Percentiles rank a stretch among this genome's conserved stretches.
These are phyloP conservation scores for Plectosphaerella cucumerina DNA, from an alignment of 2,329 filamentous ascomycete species.

Conservation along the genomic window DNA sequence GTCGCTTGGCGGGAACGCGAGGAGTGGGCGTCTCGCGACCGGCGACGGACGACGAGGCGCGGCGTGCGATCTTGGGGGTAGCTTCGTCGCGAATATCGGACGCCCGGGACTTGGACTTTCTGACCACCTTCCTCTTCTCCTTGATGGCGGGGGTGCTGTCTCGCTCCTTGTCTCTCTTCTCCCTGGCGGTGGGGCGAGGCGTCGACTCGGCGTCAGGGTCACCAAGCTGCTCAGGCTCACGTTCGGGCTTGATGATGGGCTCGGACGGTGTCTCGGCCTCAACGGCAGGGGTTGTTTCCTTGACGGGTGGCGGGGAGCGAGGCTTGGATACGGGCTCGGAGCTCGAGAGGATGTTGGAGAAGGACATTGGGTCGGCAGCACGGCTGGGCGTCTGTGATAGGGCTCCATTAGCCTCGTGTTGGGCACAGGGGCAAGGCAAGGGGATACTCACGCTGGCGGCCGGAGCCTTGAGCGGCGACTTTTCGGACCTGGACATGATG, in stretches of 20 bases:
- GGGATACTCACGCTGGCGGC: slow-evolving; percentile 29
- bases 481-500: slow-evolving; percentile 31
- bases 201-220: slow-evolving; percentile 7
- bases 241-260: slow-evolving; percentile 28
- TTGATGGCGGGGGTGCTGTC: slow-evolving; percentile 9
- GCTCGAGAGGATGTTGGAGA: slow-evolving; percentile 88
- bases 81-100: slow-evolving; percentile 47
- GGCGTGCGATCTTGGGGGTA: slow-evolving; percentile 43
- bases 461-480: slow-evolving; percentile 34
- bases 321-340: slow-evolving; percentile 58
- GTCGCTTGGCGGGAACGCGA: slow-evolving; percentile 51
- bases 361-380: slow-evolving; percentile 85
- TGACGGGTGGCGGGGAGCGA: slow-evolving; percentile 28
- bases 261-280: slow-evolving; percentile 16
- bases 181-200: slow-evolving; percentile 3
- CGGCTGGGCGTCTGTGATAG: slow-evolving; percentile 40
- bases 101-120: slow-evolving; percentile 45
- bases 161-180: slow-evolving; percentile 11
- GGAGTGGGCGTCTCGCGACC: slow-evolving; percentile 34
- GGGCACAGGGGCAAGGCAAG: too few relatives aligned
- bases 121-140: slow-evolving; percentile 22
- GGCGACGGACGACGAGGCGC: slow-evolving; percentile 42
- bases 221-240: slow-evolving; percentile 12
- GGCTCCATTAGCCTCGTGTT: slow-evolving; percentile 8
- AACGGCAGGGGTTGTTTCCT: slow-evolving; percentile 14